Evolutionary conservation across 2,329 filamentous ascomycete species (phyloP), one percentile per base, ranked within the genome.

Genomic region (Aspergillus sp.): DNA sequence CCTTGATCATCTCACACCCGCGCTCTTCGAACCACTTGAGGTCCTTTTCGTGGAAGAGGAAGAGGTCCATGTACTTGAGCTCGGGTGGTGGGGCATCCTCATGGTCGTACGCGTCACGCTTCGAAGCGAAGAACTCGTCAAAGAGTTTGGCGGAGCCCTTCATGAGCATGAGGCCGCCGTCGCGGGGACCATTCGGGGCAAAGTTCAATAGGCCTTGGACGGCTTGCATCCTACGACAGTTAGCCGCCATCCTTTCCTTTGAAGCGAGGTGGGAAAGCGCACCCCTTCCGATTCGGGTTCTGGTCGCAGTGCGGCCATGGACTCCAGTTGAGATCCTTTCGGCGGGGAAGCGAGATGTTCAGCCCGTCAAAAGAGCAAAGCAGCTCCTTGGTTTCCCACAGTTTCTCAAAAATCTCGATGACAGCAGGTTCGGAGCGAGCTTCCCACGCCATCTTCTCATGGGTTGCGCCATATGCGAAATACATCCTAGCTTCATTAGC

Each of bases 271-370:
- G 31, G 31, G 13, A 34, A 13, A 34, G 7, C 31, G 31, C 31
- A 34, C 31, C 78, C 80, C 62, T 80, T 80, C 3, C 76, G 71
- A 6, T 75, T 64, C 0, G 75, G 80, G 31, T 73, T 76, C 64
- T 82, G 79, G 66, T 82, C 81, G 50, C 76, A 74, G 59, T 82
- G 80, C 7, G 80, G 80, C 80, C 80, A 83, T 2, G 79, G 78
- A 22, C 66, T 72, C 74, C 73, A 80, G 3, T 62, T 71, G 7
- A 79, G 62, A 54, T 79, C 76, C 46, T 74, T 79, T 1, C 76
- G 71, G n/a, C 74, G 72, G 0, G 80, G 79, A 22, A 81, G 65
- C 0, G 77, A 77, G 49, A 82, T 72, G 63, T 82, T 82, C 60
- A 81, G 74, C 70, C 63, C 66, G 28, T 69, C 66, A 46, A 69